phyloP scores from a whole-genome alignment of 2,329 filamentous ascomycete species.

The Fusarium sp. region DNA sequence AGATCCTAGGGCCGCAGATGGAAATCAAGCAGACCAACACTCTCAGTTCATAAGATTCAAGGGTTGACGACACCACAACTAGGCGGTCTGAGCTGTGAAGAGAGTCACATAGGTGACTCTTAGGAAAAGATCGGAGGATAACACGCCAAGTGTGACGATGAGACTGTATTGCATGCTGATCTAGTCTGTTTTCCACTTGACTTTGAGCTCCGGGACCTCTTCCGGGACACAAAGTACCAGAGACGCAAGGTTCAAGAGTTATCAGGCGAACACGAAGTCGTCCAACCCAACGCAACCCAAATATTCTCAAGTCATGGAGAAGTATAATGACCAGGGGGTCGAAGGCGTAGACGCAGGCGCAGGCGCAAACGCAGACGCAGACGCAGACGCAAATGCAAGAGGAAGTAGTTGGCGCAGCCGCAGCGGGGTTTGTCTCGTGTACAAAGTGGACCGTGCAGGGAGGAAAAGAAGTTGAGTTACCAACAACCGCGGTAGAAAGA shows the following conservation, averaged over 20 bases:
- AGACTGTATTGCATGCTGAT: constrained; percentile 39
- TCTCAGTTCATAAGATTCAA: constrained; percentile 18
- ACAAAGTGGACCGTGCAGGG: constrained; percentile 36
- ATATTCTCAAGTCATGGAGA: constrained; percentile 1
- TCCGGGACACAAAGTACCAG: constrained; percentile 33
- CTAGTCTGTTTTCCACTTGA: constrained; percentile 38
- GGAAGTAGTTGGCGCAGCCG: constrained; percentile 26
- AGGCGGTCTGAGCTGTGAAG: constrained; percentile 26
- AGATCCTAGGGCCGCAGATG: constrained; percentile 41
- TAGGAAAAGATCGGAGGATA: constrained; percentile 34
- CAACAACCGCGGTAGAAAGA: constrained; percentile 28
- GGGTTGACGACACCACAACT: constrained; percentile 13
- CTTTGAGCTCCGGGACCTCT: constrained; percentile 37
- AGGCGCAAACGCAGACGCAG: constrained; percentile 26
- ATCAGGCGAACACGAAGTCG: constrained; percentile 14
- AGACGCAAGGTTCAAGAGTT: constrained; percentile 32
- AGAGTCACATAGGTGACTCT: constrained; percentile 2
- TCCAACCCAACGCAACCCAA: constrained; percentile 21
- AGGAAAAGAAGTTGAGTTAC: constrained; percentile 14
- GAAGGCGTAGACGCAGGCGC: constrained; percentile 25
- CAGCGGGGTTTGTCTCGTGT: constrained; percentile 35
- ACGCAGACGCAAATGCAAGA: constrained; percentile 24
- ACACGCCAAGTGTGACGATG: constrained; percentile 34
- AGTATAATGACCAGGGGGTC: constrained; percentile 8
- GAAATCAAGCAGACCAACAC: constrained; percentile 31